Percentiles rank a stretch among this genome's conserved stretches.
Evolutionary conservation across 2,329 filamentous ascomycete genomes (phyloP).

Genomic region (Beauveria sp.): DNA sequence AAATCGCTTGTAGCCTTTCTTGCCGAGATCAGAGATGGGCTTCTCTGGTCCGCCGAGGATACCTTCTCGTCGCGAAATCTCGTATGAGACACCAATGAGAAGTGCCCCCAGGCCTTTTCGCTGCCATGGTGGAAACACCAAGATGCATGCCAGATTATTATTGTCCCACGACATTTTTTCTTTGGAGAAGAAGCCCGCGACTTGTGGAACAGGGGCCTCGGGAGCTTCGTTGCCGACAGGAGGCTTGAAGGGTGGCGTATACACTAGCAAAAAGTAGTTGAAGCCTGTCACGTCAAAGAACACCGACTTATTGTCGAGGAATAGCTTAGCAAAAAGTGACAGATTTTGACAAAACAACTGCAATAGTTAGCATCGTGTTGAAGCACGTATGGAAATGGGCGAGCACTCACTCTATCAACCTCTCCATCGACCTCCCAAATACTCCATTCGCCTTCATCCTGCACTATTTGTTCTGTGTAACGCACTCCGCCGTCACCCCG

Average conservation of each 20-base stretch:
- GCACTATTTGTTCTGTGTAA: conserved; percentile 36
- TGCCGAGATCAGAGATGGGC: conserved; percentile 79
- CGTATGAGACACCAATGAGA: conserved; percentile 89
- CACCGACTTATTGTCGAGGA: conserved; percentile 95
- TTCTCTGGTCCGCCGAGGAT: conserved; percentile 89
- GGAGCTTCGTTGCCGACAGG: conserved; percentile 9
- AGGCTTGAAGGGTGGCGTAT: conserved; percentile 42
- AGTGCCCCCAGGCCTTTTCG: conserved; percentile 79
- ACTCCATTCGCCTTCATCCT: conserved; percentile 66
- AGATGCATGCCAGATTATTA: conserved; percentile 94
- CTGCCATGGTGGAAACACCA: conserved; percentile 94
- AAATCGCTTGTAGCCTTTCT: conserved; percentile 73
- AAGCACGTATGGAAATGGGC: background rate
- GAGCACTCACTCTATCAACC: conserved; percentile 56
- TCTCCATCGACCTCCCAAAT: conserved; percentile 93
- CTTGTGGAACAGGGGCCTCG: conserved; percentile 26
- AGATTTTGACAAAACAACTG: conserved; percentile 89
- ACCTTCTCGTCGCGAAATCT: conserved; percentile 75
- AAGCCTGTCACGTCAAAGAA: conserved; percentile 96
- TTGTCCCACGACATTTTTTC: conserved; percentile 99
- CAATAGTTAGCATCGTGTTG: conserved; percentile 11
- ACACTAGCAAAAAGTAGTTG: conserved; percentile 86
- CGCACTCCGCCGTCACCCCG: conserved; percentile 27
- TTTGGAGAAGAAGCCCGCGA: conserved; percentile 97
- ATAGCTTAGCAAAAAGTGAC: conserved; percentile 92